These are phyloP conservation scores for Escallonia rubra DNA, from an alignment of 129 eudicot species.

Conservation along the genomic window DNA sequence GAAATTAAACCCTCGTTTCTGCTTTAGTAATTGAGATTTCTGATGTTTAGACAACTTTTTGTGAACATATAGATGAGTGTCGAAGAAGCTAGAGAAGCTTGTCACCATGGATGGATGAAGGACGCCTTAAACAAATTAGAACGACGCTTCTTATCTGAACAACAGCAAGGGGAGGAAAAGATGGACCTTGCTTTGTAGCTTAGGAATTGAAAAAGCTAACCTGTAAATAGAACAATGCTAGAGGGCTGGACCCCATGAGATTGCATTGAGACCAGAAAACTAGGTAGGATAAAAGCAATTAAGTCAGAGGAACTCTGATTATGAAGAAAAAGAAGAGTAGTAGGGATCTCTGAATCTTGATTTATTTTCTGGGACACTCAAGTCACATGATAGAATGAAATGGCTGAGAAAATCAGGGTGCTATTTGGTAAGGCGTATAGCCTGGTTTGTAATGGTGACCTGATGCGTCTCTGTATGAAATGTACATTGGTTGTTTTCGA, in stretches of 20 bases:
- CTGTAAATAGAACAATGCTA: not conserved
- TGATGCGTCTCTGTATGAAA: too few species aligned
- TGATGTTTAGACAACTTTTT: constrained; percentile 6
- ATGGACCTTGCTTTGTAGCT: not conserved
- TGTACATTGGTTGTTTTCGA: too few species aligned
- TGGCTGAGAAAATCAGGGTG: too few species aligned
- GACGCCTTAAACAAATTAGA: constrained; percentile 65
- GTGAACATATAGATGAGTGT: constrained; percentile 47
- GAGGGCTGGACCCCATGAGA: too few species aligned
- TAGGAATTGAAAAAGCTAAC: not conserved
- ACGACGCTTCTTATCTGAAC: constrained; percentile 29
- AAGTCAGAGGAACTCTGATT: too few species aligned
- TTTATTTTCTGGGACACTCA: not conserved
- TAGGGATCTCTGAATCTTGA: not conserved
- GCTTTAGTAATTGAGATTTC: not conserved
- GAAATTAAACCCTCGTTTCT: not conserved
- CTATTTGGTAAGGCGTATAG: too few species aligned
- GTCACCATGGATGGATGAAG: constrained; percentile 82
- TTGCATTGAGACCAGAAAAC: not conserved
- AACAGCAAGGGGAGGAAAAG: not conserved
- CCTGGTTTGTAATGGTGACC: too few species aligned
- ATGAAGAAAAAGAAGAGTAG: not conserved
- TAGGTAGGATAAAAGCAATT: not conserved
- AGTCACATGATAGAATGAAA: too few species aligned
- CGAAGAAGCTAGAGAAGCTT: constrained; percentile 57